phyloP scores from a whole-genome alignment of 2,329 filamentous ascomycete species.

The Botrytis tulipae region DNA sequence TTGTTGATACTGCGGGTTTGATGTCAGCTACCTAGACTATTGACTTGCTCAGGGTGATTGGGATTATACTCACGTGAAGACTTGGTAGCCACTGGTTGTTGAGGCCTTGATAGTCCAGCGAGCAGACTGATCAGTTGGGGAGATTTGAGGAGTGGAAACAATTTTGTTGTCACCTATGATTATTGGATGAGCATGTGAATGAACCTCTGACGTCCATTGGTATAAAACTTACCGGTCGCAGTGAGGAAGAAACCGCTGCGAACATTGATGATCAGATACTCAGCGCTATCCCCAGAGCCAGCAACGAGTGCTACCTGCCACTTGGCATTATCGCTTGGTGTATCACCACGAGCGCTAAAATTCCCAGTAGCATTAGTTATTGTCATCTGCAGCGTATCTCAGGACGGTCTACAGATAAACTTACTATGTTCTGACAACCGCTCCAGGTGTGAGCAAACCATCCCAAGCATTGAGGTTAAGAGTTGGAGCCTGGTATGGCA shows the following conservation, averaged over 20 bases:
- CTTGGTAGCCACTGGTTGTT: background rate
- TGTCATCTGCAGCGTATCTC: too few species aligned
- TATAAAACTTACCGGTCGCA: background rate
- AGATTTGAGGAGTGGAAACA: conserved; percentile 3
- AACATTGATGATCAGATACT: conserved; percentile 17
- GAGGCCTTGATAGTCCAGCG: conserved; percentile 1
- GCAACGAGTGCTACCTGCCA: conserved; percentile 4
- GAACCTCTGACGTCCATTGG: background rate
- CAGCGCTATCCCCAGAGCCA: conserved; percentile 3
- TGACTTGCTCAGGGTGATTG: background rate
- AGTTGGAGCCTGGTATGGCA: conserved; percentile 11
- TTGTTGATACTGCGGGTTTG: background rate
- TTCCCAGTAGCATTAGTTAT: background rate
- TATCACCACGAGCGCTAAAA: background rate
- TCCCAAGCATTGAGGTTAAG: conserved; percentile 9
- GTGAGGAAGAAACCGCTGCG: conserved; percentile 7
- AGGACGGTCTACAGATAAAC: background rate
- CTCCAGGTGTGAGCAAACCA: background rate
- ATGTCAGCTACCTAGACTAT: background rate
- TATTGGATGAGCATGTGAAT: background rate
- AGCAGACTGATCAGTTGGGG: background rate
- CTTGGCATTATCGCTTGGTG: background rate
- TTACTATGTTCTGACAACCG: conserved; percentile 7
- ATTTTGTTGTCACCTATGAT: background rate
- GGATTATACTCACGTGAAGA: background rate